phyloP scores from a whole-genome alignment of 1,284 basidiomycete species.

The Boletus albobrunnescens region DNA sequence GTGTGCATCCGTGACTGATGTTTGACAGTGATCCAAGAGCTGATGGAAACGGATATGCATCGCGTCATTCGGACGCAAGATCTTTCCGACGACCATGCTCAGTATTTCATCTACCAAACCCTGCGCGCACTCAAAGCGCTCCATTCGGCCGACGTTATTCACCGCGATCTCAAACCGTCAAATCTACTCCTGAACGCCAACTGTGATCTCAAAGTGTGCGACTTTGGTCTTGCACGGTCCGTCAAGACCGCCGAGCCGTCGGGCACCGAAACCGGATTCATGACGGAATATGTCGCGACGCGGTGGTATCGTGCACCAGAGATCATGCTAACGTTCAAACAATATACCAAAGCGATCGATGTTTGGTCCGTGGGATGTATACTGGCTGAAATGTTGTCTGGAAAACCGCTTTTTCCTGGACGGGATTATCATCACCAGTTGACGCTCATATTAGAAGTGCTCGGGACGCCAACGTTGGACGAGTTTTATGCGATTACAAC shows the following conservation, averaged over 20 bases:
- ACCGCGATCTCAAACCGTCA: slow-evolving; percentile 96
- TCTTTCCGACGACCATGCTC: slow-evolving; percentile 75
- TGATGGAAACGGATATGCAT: slow-evolving; percentile 75
- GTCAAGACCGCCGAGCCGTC: slow-evolving; percentile 67
- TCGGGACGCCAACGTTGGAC: slow-evolving; percentile 89
- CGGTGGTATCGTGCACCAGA: slow-evolving; percentile 96
- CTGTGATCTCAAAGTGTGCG: slow-evolving; percentile 97
- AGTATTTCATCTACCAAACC: slow-evolving; percentile 83
- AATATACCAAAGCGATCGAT: slow-evolving; percentile 89
- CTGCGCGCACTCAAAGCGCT: slow-evolving; percentile 91
- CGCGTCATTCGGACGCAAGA: slow-evolving; percentile 76
- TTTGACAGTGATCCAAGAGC: slow-evolving; percentile 64
- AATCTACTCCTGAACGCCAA: slow-evolving; percentile 97
- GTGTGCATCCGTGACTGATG: slow-evolving; percentile 10
- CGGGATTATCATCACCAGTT: slow-evolving; percentile 96
- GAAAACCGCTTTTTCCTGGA: slow-evolving; percentile 95
- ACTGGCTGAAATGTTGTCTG: slow-evolving; percentile 92
- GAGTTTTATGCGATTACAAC: slow-evolving; percentile 91
- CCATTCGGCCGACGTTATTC: slow-evolving; percentile 89
- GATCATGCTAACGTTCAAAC: slow-evolving; percentile 95
- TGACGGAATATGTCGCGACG: slow-evolving; percentile 99
- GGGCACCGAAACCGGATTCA: slow-evolving; percentile 96
- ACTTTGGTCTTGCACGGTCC: slow-evolving; percentile 96
- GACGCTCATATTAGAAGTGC: slow-evolving; percentile 84
- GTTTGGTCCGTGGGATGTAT: slow-evolving; percentile 99